phyloP scores from a whole-genome alignment of 2,329 filamentous ascomycete species.

The Talaromyces sp. region DNA sequence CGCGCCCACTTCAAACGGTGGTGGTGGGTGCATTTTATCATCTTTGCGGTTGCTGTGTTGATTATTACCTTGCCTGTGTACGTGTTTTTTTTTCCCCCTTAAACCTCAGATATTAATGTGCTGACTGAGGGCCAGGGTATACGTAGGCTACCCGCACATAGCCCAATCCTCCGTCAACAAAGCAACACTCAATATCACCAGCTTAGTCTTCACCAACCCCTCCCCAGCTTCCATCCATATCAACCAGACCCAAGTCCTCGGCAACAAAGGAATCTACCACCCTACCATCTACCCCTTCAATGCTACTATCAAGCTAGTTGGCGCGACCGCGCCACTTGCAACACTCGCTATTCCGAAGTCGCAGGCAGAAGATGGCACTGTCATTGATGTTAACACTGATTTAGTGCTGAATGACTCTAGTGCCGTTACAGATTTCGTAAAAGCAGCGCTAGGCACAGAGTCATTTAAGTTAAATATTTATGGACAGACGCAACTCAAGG shows the following conservation, averaged over 20 bases:
- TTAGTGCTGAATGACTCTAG: constrained; percentile 38
- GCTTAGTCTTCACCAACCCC: constrained; percentile 48
- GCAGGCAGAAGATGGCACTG: constrained; percentile 37
- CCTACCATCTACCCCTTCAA: constrained; percentile 51
- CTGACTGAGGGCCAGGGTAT: constrained; percentile 38
- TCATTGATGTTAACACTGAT: constrained; percentile 38
- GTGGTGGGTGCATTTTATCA: constrained; percentile 51
- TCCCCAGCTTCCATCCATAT: constrained; percentile 44
- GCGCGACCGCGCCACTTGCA: constrained; percentile 36
- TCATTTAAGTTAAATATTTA: constrained; percentile 45
- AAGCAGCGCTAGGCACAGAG: constrained; percentile 43
- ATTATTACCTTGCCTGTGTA: constrained; percentile 13
- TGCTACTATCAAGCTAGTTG: constrained; percentile 46
- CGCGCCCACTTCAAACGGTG: constrained; percentile 37
- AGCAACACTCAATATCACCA: constrained; percentile 45
- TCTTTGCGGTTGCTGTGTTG: constrained; percentile 24
- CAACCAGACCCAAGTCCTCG: constrained; percentile 43
- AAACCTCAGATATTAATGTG: constrained; percentile 20
- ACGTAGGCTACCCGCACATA: constrained; percentile 53
- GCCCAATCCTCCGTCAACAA: constrained; percentile 50
- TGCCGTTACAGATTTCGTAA: constrained; percentile 47
- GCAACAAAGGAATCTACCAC: constrained; percentile 45
- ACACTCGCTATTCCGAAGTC: constrained; percentile 41
- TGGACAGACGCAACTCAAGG: constrained; percentile 49
- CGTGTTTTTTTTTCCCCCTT: constrained; percentile 53